Conservation (phyloP, 2,329 filamentous ascomycete species). For the Verruconis gallopava region DNA sequence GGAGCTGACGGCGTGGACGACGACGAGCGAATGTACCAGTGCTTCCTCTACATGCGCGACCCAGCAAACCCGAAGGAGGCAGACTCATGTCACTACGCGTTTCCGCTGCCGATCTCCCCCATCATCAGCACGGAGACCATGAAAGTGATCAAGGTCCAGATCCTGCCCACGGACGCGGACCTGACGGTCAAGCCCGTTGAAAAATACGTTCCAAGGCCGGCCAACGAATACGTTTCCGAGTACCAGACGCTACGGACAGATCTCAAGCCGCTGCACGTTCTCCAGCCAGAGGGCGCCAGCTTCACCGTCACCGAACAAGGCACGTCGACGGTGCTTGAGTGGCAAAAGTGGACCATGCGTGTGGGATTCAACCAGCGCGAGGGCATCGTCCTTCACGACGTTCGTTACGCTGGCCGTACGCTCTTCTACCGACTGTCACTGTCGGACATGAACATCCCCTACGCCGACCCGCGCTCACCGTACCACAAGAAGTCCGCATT, state of each 20-base stretch:
- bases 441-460: conserved; percentile 54
- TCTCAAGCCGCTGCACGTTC: conserved; percentile 49
- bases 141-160: conserved; percentile 56
- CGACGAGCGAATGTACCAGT: conserved; percentile 43
- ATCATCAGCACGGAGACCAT: conserved; percentile 50
- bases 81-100: conserved; percentile 58
- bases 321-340: conserved; percentile 43
- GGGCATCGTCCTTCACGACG: conserved; percentile 55
- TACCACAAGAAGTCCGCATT: conserved; percentile 60
- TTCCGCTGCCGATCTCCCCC: conserved; percentile 53
- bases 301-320: conserved; percentile 41
- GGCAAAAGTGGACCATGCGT: conserved; percentile 62
- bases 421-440: conserved; percentile 55
- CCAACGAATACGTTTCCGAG: conserved; percentile 55
- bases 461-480: conserved; percentile 51
- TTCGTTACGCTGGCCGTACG: conserved; percentile 46
- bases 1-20: conserved; percentile 38
- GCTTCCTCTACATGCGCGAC: conserved; percentile 54
- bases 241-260: conserved; percentile 47
- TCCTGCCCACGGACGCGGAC: conserved; percentile 54
- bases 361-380: conserved; percentile 58
- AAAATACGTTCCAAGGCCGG: conserved; percentile 44
- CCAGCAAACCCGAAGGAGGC: conserved; percentile 43
- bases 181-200: conserved; percentile 41
- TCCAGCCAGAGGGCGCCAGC: conserved; percentile 52